These are phyloP conservation scores for Flammula alnicola DNA, from an alignment of 1,284 basidiomycete genomes.

Conservation along the genomic window DNA sequence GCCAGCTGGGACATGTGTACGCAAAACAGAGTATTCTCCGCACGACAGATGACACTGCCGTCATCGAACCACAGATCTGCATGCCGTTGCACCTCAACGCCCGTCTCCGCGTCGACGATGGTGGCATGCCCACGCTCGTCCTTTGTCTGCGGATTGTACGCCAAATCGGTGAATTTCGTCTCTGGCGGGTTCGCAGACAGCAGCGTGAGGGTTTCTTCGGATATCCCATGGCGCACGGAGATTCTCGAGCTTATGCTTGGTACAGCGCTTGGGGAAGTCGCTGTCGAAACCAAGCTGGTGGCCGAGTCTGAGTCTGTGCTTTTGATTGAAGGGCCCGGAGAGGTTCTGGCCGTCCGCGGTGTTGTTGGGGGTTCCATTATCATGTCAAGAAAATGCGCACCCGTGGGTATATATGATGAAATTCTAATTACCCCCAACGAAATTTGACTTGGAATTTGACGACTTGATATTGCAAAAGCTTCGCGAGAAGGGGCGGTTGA, in stretches of 20 bases:
- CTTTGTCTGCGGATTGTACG: constrained; percentile 25
- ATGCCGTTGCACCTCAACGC: constrained; percentile 45
- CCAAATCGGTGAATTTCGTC: constrained; percentile 29
- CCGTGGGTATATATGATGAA: no score
- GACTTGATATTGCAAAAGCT: no score
- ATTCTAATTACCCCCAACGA: no score
- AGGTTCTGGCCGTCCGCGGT: no score
- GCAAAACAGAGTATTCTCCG: constrained; percentile 65
- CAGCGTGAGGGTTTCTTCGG: constrained; percentile 23
- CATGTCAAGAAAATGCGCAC: no score
- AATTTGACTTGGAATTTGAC: no score
- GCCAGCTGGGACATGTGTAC: constrained; percentile 74
- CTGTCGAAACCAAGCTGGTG: constrained; percentile 15
- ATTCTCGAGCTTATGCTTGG: constrained; percentile 26
- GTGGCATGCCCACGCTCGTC: constrained; percentile 27
- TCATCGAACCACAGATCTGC: constrained; percentile 74
- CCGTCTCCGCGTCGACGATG: constrained; percentile 39
- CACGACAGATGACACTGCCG: constrained; percentile 71
- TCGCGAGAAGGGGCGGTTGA: no score
- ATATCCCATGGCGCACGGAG: constrained; percentile 28
- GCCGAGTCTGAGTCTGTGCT: no score
- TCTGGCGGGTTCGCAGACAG: constrained; percentile 30
- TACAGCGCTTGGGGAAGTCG: constrained; percentile 9
- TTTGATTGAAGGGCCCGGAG: no score
- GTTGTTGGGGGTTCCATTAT: no score